Conservation (phyloP, 257 asterid species). For the Primulina tabacum region DNA sequence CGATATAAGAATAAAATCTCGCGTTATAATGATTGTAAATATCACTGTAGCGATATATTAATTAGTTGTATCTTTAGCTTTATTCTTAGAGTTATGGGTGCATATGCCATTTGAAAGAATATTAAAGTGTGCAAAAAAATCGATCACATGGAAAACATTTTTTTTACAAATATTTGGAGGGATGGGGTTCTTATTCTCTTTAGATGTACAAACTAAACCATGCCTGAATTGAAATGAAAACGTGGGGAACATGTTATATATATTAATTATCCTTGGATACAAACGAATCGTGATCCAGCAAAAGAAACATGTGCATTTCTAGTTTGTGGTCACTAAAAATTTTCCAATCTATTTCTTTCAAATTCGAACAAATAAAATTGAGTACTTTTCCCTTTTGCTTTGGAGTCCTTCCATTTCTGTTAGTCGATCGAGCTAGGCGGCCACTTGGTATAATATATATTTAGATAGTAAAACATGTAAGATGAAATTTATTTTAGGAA, state of each 20-base stretch:
- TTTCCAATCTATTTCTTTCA: background rate
- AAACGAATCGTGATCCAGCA: constrained; percentile 1
- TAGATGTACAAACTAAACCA: background rate
- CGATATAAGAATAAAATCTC: too few relatives aligned
- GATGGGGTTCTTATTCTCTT: background rate
- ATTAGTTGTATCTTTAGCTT: too few relatives aligned
- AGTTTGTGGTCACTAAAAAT: background rate
- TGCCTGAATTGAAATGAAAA: constrained; percentile 17
- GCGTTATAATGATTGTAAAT: too few relatives aligned
- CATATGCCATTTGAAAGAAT: background rate
- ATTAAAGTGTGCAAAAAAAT: too few relatives aligned
- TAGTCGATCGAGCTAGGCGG: background rate
- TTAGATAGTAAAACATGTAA: too few relatives aligned
- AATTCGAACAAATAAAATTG: background rate
- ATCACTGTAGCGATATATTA: too few relatives aligned
- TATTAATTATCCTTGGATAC: background rate
- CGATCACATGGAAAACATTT: too few relatives aligned
- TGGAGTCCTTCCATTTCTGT: background rate
- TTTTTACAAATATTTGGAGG: background rate
- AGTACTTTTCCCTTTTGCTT: too few relatives aligned
- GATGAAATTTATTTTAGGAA: too few relatives aligned
- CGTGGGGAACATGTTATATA: constrained; percentile 22
- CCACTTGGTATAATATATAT: too few relatives aligned
- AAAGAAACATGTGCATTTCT: constrained; percentile 15
- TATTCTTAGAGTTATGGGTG: background rate